Evolutionary conservation across 2,329 filamentous ascomycete species (phyloP).

Genomic region (Monosporascus sp.): DNA sequence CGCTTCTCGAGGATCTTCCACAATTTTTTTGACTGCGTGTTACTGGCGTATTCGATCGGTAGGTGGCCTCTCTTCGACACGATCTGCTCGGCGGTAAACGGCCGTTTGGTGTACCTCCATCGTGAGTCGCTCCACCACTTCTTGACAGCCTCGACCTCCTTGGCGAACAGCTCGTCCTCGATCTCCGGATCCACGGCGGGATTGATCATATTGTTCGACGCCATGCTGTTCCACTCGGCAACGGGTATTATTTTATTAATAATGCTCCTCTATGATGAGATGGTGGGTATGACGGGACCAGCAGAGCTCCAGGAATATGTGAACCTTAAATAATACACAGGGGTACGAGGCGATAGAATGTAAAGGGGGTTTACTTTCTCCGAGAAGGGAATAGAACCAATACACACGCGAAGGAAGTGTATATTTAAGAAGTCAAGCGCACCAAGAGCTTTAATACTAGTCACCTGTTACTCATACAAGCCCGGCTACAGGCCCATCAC

Average conservation of each 20-base stretch:
- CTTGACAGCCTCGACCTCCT: conserved; percentile 85
- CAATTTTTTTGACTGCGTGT: conserved; percentile 85
- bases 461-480: background rate
- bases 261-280: conserved; percentile 1
- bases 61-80: conserved; percentile 90
- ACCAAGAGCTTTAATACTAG: background rate
- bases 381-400: background rate
- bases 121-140: conserved; percentile 89
- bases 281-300: background rate
- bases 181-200: conserved; percentile 48
- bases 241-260: conserved; percentile 9
- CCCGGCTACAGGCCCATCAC: background rate
- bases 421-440: background rate
- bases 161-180: conserved; percentile 65
- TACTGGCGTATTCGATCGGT: conserved; percentile 88
- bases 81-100: conserved; percentile 95
- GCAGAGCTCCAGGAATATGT: too few relatives aligned
- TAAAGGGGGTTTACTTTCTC: background rate
- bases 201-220: conserved; percentile 58
- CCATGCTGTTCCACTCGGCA: conserved; percentile 38
- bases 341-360: background rate
- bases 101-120: conserved; percentile 88
- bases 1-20: conserved; percentile 84
- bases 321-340: too few relatives aligned
- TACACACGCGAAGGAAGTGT: background rate